phyloP scores from a whole-genome alignment of 108 stramenopile species.

The Cyclotella sp. region DNA sequence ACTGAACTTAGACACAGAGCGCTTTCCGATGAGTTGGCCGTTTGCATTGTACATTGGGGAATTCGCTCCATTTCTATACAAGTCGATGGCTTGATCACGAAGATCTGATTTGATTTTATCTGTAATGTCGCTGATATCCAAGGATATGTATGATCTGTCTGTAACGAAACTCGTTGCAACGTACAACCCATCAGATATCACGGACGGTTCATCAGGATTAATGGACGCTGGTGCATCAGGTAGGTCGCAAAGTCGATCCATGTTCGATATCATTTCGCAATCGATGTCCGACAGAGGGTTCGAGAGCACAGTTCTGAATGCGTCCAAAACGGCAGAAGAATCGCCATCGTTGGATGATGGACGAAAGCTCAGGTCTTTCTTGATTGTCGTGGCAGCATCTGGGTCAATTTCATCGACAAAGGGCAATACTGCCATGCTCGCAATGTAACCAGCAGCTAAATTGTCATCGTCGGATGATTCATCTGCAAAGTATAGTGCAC shows the following conservation, averaged over 20 bases:
- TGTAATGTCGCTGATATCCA: conserved; percentile 71
- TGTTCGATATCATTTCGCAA: conserved; percentile 28
- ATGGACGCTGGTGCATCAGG: conserved; percentile 26
- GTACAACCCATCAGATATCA: conserved; percentile 69
- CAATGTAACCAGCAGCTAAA: conserved; percentile 36
- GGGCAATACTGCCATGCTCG: conserved; percentile 40
- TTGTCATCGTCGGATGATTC: conserved; percentile 31
- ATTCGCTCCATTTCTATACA: conserved; percentile 73
- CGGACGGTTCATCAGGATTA: conserved; percentile 54
- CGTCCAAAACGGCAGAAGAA: conserved; percentile 21
- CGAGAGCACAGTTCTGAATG: conserved; percentile 20
- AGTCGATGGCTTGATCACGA: conserved; percentile 48
- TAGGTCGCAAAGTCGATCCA: conserved; percentile 13
- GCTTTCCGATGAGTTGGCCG: conserved; percentile 57
- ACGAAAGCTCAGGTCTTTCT: conserved; percentile 29
- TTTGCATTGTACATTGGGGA: conserved; percentile 68
- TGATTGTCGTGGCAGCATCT: conserved; percentile 12
- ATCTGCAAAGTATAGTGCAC: conserved; percentile 49
- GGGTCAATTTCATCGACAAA: conserved; percentile 29
- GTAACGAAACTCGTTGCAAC: conserved; percentile 76
- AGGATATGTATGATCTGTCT: conserved; percentile 73
- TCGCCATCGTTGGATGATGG: background rate
- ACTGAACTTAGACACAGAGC: conserved; percentile 66
- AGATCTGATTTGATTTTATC: conserved; percentile 55
- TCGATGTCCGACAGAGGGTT: conserved; percentile 29